Conservation (phyloP, 2,329 filamentous ascomycete species). For the Ascochyta viciae-villosae region DNA sequence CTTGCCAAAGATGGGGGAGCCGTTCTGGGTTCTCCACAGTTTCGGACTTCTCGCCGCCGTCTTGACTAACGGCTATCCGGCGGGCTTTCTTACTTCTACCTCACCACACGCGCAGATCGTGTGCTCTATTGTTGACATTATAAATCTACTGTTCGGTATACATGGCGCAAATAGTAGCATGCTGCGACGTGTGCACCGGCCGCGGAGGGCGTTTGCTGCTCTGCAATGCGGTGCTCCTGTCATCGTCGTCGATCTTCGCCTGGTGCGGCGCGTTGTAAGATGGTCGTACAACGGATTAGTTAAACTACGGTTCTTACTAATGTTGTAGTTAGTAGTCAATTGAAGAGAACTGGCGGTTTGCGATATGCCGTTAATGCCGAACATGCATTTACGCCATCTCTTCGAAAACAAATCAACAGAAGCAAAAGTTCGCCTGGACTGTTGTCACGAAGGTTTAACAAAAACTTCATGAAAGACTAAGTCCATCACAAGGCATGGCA, state of each 20-base stretch:
- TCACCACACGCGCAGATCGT: not conserved
- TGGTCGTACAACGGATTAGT: too few relatives aligned
- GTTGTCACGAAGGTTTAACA: too few relatives aligned
- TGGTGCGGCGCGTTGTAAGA: not conserved
- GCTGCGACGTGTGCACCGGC: slow-evolving; percentile 2
- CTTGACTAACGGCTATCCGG: not conserved
- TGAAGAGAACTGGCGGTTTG: too few relatives aligned
- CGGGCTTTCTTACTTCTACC: not conserved
- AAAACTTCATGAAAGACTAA: too few relatives aligned
- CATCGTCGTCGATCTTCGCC: slow-evolving; percentile 11
- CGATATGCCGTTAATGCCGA: too few relatives aligned
- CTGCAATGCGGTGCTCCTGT: slow-evolving; percentile 4
- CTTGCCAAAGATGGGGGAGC: slow-evolving; percentile 8
- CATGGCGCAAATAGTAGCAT: not conserved
- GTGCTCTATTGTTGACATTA: not conserved
- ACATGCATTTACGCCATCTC: too few relatives aligned
- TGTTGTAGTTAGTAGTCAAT: too few relatives aligned
- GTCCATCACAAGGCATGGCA: too few relatives aligned
- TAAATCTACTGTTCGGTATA: not conserved
- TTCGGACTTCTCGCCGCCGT: slow-evolving; percentile 17
- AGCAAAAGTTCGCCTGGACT: too few relatives aligned
- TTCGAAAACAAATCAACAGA: too few relatives aligned
- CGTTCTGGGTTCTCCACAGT: slow-evolving; percentile 5
- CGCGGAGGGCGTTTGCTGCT: slow-evolving; percentile 15
- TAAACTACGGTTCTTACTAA: too few relatives aligned